Evolutionary conservation across 345 rosid genomes (phyloP).

Genomic region (Iberis pinnata): DNA sequence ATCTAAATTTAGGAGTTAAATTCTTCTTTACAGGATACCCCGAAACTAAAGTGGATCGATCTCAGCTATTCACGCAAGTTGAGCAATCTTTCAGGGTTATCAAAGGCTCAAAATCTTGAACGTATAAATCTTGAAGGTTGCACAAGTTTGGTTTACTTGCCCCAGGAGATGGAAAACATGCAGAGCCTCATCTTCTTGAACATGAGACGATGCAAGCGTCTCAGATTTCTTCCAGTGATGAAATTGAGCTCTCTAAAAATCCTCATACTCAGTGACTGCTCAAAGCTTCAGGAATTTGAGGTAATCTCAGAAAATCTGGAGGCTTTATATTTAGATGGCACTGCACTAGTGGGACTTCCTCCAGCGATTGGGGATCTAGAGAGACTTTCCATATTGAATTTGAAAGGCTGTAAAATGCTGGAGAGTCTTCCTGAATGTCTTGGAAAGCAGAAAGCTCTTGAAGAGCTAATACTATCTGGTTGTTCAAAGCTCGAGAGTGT

Average conservation of each 20-base stretch:
- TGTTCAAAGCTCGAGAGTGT: not conserved
- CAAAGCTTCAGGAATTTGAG: not conserved
- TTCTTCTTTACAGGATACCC: conserved; percentile 2
- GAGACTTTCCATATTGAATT: not conserved
- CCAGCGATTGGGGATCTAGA: not conserved
- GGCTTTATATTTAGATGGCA: conserved; percentile 6
- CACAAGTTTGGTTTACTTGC: not conserved
- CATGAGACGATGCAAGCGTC: not conserved
- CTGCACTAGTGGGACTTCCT: conserved; percentile 17
- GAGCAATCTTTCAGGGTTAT: not conserved
- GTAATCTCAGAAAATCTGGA: not conserved
- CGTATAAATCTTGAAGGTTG: conserved; percentile 9
- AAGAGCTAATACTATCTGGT: conserved; percentile 2
- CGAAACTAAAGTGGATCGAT: conserved; percentile 6
- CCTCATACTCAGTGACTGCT: conserved; percentile 13
- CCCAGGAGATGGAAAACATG: not conserved
- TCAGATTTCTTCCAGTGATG: not conserved
- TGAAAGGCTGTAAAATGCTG: conserved; percentile 2
- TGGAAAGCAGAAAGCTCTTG: not conserved
- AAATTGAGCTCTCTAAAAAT: not conserved
- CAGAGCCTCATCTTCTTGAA: not conserved
- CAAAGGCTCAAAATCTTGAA: not conserved
- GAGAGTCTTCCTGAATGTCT: conserved; percentile 5
- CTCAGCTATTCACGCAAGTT: not conserved
- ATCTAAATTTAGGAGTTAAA: not conserved